These are phyloP conservation scores for Nakazawaea holstii DNA, from an alignment of 805 yeast genomes.

Conservation along the genomic window DNA sequence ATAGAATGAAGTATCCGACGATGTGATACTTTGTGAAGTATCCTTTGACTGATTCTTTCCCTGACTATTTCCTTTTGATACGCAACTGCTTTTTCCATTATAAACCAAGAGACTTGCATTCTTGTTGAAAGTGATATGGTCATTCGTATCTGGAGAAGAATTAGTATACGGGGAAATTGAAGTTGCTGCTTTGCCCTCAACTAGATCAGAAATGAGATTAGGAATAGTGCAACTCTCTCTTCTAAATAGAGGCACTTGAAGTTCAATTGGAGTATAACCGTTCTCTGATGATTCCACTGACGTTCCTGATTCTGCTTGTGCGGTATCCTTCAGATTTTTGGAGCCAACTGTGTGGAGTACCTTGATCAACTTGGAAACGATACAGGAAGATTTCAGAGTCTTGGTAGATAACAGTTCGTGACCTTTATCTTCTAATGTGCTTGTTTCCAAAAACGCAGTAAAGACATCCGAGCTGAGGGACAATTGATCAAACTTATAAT, in stretches of 20 bases:
- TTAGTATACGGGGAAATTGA: neutral
- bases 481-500: too few species aligned
- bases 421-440: too few species aligned
- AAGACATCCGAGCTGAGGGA: too few species aligned
- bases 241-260: conserved; percentile 1
- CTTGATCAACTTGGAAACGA: too few species aligned
- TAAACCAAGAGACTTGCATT: conserved; percentile 4
- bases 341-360: too few species aligned
- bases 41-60: neutral
- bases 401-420: too few species aligned
- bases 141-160: neutral
- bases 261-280: neutral
- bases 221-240: neutral
- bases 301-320: too few species aligned
- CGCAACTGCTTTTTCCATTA: neutral
- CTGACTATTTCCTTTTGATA: neutral
- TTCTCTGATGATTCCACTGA: neutral
- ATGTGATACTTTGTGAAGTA: too few species aligned
- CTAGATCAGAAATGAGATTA: neutral
- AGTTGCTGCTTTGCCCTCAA: neutral
- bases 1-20: neutral
- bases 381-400: too few species aligned
- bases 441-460: too few species aligned
- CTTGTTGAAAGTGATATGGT: neutral
- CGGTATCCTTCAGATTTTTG: neutral